Evolutionary conservation across 2,329 filamentous ascomycete genomes (phyloP), one percentile per base, ranked within the genome.

Genomic region (Beauveria sp.): DNA sequence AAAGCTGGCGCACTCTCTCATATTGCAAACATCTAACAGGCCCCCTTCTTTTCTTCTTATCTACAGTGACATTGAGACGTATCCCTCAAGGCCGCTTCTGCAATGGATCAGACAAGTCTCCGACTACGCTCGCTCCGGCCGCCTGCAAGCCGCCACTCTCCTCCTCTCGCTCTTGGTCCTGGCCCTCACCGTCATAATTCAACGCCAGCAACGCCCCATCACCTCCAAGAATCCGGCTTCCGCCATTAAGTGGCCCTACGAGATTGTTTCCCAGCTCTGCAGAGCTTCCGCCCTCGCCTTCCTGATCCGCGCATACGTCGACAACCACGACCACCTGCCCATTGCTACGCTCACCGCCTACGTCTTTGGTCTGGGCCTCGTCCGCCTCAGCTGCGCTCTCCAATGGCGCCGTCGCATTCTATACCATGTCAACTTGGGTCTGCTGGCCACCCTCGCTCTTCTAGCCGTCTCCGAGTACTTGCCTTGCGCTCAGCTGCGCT

Each of bases 391-490:
- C 57, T 71, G 74, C 62, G 70, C 78, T 62, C 63, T 75, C 59
- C 70, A 72, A 65, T 82, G 79, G 78, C 76, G 78, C 22, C 78
- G 76, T 67, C 69, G 75, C 55, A 74, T 76, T 16, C 70, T 83
- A 50, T 77, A 80, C 62, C 80, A 83, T 66, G 71, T 79, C 69
- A 83, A 82, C 68, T 74, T 78, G 62, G 72, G 78, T 46, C 70
- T 78, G 52, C 67, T 69, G n/a, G 66, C 70, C 48, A 67, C 74
- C 60, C 66, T 80, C 26, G 54, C 75, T 38, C 64, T 80, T 26
- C 66, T 79, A 8, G 60, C 69, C 18, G 64, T 70, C 24, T 75
- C 71, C 40, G 73, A 77, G 54, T 71, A 76, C 42, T 70, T 82
- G 8, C 78, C 79, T 0, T 81, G 78, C 65, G 72, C 78, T 26